phyloP scores from a whole-genome alignment of 805 yeast genomes.

The Wickerhamomyces queroliae region DNA sequence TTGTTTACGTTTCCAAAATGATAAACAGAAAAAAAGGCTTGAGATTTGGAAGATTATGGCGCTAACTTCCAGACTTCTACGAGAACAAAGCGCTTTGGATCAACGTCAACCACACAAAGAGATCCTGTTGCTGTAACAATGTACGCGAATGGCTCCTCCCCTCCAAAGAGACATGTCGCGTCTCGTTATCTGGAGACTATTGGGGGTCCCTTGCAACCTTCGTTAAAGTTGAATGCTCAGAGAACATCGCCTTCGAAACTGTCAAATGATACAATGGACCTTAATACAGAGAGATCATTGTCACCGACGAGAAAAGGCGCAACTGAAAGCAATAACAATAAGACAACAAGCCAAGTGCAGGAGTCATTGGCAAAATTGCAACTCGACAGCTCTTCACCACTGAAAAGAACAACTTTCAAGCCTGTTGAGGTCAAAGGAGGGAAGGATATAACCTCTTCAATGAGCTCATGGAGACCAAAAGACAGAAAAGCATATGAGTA shows the following conservation, averaged over 20 bases:
- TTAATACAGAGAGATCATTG: no score
- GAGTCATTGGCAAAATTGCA: constrained; percentile 16
- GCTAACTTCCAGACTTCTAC: neutral
- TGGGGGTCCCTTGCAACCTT: constrained; percentile 15
- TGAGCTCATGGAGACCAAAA: no score
- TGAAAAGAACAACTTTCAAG: constrained; percentile 12
- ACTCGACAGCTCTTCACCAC: constrained; percentile 21
- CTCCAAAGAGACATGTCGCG: constrained; percentile 15
- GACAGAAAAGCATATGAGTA: constrained; percentile 63
- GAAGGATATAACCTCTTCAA: no score
- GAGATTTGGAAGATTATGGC: neutral
- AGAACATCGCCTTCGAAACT: no score
- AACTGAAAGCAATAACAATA: neutral
- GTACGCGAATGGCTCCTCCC: neutral
- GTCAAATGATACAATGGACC: no score
- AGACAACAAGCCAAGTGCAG: constrained; percentile 7
- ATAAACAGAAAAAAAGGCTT: neutral
- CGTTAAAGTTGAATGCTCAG: constrained; percentile 10
- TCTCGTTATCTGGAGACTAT: constrained; percentile 21
- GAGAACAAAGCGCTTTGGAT: neutral
- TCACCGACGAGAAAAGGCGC: no score
- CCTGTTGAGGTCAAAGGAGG: neutral
- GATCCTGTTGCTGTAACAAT: neutral
- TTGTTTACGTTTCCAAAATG: neutral
- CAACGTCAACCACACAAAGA: no score